Conservation (phyloP, 257 asterid species). For the Fraxinus pennsylvanica region DNA sequence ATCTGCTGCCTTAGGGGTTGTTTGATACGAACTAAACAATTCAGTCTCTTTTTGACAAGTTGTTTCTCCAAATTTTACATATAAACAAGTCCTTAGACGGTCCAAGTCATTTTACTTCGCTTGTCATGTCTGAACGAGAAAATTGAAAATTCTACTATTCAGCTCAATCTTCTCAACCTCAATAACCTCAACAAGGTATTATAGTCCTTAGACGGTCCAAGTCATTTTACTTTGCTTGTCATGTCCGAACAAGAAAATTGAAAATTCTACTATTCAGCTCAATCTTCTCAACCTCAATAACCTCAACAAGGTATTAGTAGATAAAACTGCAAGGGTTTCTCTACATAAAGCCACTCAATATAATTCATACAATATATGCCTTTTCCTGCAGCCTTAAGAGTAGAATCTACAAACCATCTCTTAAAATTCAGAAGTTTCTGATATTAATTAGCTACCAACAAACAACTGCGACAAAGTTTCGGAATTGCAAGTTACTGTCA, state of each 20-base stretch:
- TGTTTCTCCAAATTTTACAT: not conserved
- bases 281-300: not conserved
- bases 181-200: not conserved
- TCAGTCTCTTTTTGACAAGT: not conserved
- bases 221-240: not conserved
- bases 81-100: not conserved
- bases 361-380: conserved; percentile 8
- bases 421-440: not conserved
- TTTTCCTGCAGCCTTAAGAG: conserved; percentile 24
- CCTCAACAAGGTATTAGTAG: not conserved
- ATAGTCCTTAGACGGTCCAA: not conserved
- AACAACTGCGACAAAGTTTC: not conserved
- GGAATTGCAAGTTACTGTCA: conserved; percentile 26
- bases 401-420: conserved; percentile 29
- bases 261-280: not conserved
- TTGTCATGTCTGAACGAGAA: not conserved
- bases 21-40: not conserved
- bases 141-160: not conserved
- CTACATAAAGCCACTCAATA: not conserved
- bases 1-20: not conserved
- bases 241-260: not conserved
- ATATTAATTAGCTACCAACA: conserved; percentile 20
- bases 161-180: not conserved
- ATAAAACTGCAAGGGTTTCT: not conserved
- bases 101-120: not conserved